These are phyloP conservation scores for Colletotrichum tabaci DNA, from an alignment of 2,329 filamentous ascomycete species.

Conservation along the genomic window DNA sequence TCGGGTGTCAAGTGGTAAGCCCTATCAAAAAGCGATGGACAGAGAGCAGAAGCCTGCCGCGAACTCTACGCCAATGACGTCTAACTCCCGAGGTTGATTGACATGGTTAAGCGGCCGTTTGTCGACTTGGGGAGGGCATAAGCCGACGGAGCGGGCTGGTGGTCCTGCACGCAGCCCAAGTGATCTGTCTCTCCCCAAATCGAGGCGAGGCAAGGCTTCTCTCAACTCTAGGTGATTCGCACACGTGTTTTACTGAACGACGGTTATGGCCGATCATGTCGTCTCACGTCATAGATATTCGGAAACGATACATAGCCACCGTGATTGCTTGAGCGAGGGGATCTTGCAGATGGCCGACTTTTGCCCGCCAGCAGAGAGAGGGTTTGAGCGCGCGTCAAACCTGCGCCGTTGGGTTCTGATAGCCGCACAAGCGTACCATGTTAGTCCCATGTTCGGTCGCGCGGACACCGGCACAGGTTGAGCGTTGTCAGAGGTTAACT, in stretches of 20 bases:
- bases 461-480: constrained; percentile 19
- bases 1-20: background rate
- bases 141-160: background rate
- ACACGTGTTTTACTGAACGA: constrained; percentile 10
- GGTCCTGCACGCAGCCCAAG: background rate
- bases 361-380: background rate
- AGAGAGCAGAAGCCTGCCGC: background rate
- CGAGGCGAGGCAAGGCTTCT: background rate
- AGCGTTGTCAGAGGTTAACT: constrained; percentile 12
- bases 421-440: constrained; percentile 11
- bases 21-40: background rate
- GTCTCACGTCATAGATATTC: constrained; percentile 24
- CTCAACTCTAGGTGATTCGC: background rate
- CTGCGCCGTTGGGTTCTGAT: constrained; percentile 21
- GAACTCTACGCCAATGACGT: background rate
- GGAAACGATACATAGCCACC: constrained; percentile 41
- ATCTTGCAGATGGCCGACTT: constrained; percentile 14
- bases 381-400: constrained; percentile 14
- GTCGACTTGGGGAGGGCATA: background rate
- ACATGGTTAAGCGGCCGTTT: background rate
- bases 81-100: background rate
- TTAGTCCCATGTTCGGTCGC: constrained; percentile 35
- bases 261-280: constrained; percentile 14
- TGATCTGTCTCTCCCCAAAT: background rate
- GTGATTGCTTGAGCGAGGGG: constrained; percentile 28